Base-by-base conservation (phyloP, 75 land plant genomes). In the Sequoiadendron giganteum region DNA sequence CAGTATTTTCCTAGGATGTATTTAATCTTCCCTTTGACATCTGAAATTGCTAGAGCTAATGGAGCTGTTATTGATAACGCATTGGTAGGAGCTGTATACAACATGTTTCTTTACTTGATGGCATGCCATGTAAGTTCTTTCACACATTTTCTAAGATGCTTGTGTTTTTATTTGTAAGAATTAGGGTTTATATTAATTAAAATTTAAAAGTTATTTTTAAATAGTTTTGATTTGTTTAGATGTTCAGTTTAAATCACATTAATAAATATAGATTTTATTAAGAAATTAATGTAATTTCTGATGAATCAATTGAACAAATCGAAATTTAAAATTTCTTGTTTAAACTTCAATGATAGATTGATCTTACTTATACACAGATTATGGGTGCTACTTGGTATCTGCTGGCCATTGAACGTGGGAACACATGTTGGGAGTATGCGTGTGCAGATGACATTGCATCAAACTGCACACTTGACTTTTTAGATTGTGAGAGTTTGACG, bases 11-110 rank as follows among this genome's bases (percentile, higher is more conserved):
- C 95, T 0, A 91, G 97, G 80, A 76, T 95, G 28, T 92, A 90
- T 88, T 86, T 93, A 21, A 95, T 95, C 40, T 93, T 95, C 45
- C 98, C 98, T 42, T 77, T 96, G 34, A 90, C 90, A 68, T 83
- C 92, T 42, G 87, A 96, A 83, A 93, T 93, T 54, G 91, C 91
- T 49, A 95, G 93, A 85, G 87, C 96, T 5, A 90, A 89, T 47
- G 97, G 95, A 43, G 91, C 94, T 78, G 95, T 95, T 75, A 90
- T 93, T 21, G 91, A 94, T 86, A 94, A 94, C 48, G 95, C 98
- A 48, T 96, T 95, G 98, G 94, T 94, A 4, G 98, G 97, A n/a
- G 96, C 98, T 90, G 96, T 92, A 36, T 96, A 95, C 81, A 96
- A 95, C 88, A 87, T 96, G 45, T 40, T 93, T 3, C 92, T 95